Evolutionary conservation across 352 stramenopile genomes (phyloP), one percentile per base, ranked within the genome.

Genomic region (Phytophthora ramorum): DNA sequence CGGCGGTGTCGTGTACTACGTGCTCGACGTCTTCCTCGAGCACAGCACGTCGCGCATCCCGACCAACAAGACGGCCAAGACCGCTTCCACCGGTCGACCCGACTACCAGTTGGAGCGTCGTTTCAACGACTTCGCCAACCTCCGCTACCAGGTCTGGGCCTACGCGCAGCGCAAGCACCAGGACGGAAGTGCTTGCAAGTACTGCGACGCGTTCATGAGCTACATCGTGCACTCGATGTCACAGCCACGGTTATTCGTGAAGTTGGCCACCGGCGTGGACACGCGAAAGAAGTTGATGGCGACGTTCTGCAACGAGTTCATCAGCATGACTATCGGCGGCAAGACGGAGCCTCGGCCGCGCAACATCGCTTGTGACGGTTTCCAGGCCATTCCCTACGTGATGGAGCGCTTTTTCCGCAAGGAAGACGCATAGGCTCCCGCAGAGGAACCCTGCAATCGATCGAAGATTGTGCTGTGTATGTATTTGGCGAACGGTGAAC

Each of bases 21-120:
- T 79, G 8, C 43, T 89, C 7, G 75, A 92, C 34, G 71, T 92
- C 14, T 92, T 75, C 69, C 62, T 90, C 4, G 56, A 90, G 63
- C 76, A 79, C 53, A 66, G 63, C 34, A 76, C 80, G 57, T 86
- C 66, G n/a, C 81, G 81, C 43, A 87, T 92, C 50, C 83, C 78
- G 41, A 85, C 76, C 16, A 81, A 82, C 65, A 79, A 84, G 71
- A 71, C 50, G 28, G 20, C 52, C 44, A 62, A 83, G 46, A 37
- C 48, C 7, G 26, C 57, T 2, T 37, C 60, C 16, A 78, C 38
- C 17, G 64, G 41, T 17, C 62, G 60, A 43, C 78, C 78, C 3
- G 78, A 87, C 58, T 84, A 81, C 51, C 69, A 81, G 32, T 47
- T 87, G 35, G 69, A 87, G 56, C 73, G 76, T 48, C 78, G 78